phyloP scores from a whole-genome alignment of 106 monocot species.

The Allium fistulosum region DNA sequence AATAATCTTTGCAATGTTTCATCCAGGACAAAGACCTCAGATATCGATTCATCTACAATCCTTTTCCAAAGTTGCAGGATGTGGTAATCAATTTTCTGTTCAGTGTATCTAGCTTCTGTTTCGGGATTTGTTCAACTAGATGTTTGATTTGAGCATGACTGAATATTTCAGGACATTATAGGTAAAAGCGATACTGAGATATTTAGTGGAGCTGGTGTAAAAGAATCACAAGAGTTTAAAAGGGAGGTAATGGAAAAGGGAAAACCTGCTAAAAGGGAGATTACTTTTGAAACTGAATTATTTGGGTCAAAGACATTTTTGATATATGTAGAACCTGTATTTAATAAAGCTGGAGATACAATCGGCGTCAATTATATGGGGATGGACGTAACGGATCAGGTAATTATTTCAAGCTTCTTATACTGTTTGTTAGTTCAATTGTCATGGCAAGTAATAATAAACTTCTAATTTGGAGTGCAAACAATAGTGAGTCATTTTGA shows the following conservation, averaged over 20 bases:
- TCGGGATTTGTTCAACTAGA: background rate
- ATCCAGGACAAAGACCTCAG: conserved; percentile 67
- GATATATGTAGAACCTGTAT: conserved; percentile 72
- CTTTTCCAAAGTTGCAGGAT: conserved; percentile 52
- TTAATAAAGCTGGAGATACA: conserved; percentile 58
- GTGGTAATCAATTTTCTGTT: conserved; percentile 25
- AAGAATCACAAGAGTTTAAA: conserved; percentile 60
- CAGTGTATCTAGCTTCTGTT: background rate
- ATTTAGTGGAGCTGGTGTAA: conserved; percentile 48
- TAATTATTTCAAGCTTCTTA: conserved; percentile 9
- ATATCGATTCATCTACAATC: conserved; percentile 82
- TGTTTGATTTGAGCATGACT: conserved; percentile 17
- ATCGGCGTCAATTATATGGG: conserved; percentile 82
- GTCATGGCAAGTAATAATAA: too few relatives aligned
- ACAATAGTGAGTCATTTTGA: too few relatives aligned
- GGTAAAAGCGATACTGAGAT: conserved; percentile 79
- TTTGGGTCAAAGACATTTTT: conserved; percentile 75
- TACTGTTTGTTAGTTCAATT: background rate
- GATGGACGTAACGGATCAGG: conserved; percentile 74
- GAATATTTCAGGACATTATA: conserved; percentile 59
- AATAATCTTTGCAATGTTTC: conserved; percentile 2
- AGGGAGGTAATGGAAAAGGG: conserved; percentile 53
- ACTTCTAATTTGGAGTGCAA: too few relatives aligned
- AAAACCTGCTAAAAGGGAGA: conserved; percentile 51
- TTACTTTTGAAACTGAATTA: conserved; percentile 56